These are phyloP conservation scores for Paraconiothyrium sp. DNA, from an alignment of 2,329 filamentous ascomycete species.

Conservation along the genomic window DNA sequence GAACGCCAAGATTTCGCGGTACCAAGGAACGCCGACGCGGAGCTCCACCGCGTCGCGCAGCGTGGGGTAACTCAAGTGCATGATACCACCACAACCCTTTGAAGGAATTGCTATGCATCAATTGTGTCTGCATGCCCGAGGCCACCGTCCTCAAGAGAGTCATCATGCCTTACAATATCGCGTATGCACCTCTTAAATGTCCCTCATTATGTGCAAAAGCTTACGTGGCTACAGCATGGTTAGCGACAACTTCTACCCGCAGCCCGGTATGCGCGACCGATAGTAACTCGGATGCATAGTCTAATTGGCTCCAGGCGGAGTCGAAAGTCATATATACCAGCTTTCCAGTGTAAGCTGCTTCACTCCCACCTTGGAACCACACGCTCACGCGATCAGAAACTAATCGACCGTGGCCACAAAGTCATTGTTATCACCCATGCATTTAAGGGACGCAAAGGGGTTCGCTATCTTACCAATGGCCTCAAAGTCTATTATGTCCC, in stretches of 20 bases:
- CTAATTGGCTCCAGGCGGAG: constrained; percentile 67
- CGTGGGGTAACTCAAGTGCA: constrained; percentile 12
- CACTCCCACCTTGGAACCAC: constrained; percentile 3
- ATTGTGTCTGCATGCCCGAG: constrained; percentile 22
- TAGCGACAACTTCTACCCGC: constrained; percentile 99
- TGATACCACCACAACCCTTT: constrained; percentile 8
- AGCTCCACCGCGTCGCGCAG: constrained; percentile 11
- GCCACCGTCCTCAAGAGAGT: constrained; percentile 29
- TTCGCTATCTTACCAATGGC: constrained; percentile 96
- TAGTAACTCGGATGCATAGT: constrained; percentile 8
- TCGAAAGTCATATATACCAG: constrained; percentile 99
- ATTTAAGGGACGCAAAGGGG: constrained; percentile 87
- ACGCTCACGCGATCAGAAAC: constrained; percentile 66
- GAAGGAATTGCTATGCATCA: constrained; percentile 35
- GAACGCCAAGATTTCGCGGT: constrained; percentile 41
- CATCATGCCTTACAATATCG: constrained; percentile 75
- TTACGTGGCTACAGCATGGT: constrained; percentile 73
- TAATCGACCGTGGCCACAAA: constrained; percentile 97
- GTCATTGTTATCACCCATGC: constrained; percentile 97
- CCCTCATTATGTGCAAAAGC: constrained; percentile 7
- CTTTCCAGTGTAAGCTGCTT: constrained; percentile 72
- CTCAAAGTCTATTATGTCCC: constrained; percentile 98
- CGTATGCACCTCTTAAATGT: constrained; percentile 57
- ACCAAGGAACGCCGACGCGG: constrained; percentile 37
- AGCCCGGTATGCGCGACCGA: constrained; percentile 68